Conservation (phyloP, 179 eudicot species). For the Beta corolliflora region DNA sequence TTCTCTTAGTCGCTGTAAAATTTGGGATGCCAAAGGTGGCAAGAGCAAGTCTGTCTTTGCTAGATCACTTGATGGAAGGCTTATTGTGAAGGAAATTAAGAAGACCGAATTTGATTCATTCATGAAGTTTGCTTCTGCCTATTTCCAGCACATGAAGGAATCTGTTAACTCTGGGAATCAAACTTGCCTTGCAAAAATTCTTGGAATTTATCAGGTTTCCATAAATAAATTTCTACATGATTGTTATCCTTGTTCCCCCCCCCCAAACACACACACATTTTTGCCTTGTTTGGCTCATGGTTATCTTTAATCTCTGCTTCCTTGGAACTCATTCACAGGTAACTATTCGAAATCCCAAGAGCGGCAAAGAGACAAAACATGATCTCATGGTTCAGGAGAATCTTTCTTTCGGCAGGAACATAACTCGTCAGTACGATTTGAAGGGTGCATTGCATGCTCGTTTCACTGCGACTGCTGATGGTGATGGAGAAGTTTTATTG, state of each 20-base stretch:
- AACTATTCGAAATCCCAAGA: constrained; percentile 55
- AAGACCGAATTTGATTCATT: constrained; percentile 82
- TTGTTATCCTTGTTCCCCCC: neutral
- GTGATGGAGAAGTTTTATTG: constrained; percentile 76
- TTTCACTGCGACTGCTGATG: constrained; percentile 58
- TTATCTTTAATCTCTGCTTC: constrained; percentile 5
- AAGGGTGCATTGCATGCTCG: constrained; percentile 94
- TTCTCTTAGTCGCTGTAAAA: constrained; percentile 86
- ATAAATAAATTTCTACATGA: neutral
- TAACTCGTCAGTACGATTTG: constrained; percentile 77
- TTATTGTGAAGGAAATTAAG: constrained; percentile 89
- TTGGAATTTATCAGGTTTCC: constrained; percentile 88
- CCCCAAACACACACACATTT: no score
- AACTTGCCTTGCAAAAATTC: constrained; percentile 93
- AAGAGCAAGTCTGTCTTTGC: constrained; percentile 88
- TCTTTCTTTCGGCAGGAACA: constrained; percentile 69
- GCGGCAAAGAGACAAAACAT: constrained; percentile 71
- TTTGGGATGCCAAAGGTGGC: constrained; percentile 98
- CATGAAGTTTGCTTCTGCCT: constrained; percentile 63
- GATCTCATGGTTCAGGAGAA: constrained; percentile 95
- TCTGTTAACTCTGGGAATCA: constrained; percentile 70
- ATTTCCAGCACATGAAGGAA: constrained; percentile 67
- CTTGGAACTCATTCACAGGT: constrained; percentile 45
- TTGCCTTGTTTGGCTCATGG: neutral
- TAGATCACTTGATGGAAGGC: constrained; percentile 82